A percentile compares a stretch with the other conserved stretches of the same genome.
phyloP scores from a whole-genome alignment of 1,284 basidiomycete genomes.

The Microbotryum lychnidis-dioicae region DNA sequence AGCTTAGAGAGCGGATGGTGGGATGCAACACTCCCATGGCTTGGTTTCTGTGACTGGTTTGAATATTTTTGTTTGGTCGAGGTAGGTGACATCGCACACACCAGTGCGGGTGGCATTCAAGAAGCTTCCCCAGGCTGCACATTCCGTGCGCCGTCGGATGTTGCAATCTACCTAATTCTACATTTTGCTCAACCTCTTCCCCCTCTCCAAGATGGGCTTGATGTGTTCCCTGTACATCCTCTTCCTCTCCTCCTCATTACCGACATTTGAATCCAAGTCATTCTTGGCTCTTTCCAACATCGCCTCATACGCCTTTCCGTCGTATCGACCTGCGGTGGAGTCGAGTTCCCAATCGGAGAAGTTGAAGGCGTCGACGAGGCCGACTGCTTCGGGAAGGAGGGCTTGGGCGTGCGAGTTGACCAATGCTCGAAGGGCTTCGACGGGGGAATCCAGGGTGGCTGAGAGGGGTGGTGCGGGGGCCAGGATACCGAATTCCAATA shows the following conservation, averaged over 20 bases:
- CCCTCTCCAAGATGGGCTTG: conserved; percentile 17
- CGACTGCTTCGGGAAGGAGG: conserved; percentile 59
- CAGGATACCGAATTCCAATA: conserved; percentile 53
- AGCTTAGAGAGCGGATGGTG: too few species aligned
- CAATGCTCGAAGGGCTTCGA: conserved; percentile 50
- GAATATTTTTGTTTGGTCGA: too few species aligned
- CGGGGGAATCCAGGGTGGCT: conserved; percentile 42
- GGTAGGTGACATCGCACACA: too few species aligned
- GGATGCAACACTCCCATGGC: too few species aligned
- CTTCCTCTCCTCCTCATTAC: conserved; percentile 5
- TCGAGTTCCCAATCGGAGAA: conserved; percentile 70
- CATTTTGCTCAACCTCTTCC: conserved; percentile 1
- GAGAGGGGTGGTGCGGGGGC: conserved; percentile 1
- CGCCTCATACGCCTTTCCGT: conserved; percentile 28
- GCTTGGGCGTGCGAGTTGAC: conserved; percentile 50
- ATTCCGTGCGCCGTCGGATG: too few species aligned
- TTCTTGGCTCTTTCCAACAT: conserved; percentile 22
- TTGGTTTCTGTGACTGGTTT: too few species aligned
- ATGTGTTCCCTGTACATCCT: conserved; percentile 17
- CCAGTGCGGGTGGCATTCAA: too few species aligned
- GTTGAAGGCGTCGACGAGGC: conserved; percentile 63
- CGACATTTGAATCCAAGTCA: conserved; percentile 21
- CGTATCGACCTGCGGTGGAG: conserved; percentile 12
- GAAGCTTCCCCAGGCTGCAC: too few species aligned
- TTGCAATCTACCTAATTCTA: background rate